phyloP scores from a whole-genome alignment of 169 alveolate species.

The Cryptosporidium sp. region DNA sequence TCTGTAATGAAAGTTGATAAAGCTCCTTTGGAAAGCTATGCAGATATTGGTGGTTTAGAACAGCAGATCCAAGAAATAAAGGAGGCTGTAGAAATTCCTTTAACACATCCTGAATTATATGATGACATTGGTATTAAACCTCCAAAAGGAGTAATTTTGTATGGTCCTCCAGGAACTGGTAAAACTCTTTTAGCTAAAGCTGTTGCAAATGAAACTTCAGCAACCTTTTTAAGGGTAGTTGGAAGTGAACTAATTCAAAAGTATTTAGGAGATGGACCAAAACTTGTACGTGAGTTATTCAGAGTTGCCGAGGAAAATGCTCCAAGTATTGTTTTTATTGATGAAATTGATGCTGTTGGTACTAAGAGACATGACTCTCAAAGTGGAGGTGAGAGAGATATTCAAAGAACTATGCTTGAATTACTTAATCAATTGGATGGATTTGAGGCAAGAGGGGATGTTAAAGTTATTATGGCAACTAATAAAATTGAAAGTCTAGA shows the following conservation, averaged over 20 bases:
- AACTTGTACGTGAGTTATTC: constrained; percentile 98
- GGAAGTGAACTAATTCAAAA: constrained; percentile 99
- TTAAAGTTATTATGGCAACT: constrained; percentile 98
- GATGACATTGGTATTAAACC: constrained; percentile 99
- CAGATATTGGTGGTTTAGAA: constrained; percentile 99
- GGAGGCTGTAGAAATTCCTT: constrained; percentile 97
- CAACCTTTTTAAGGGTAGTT: constrained; percentile 98
- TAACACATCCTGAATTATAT: constrained; percentile 98
- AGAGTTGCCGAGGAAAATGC: constrained; percentile 99
- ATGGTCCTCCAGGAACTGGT: constrained; percentile 97
- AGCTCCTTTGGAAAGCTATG: constrained; percentile 99
- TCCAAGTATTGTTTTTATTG: constrained; percentile 99
- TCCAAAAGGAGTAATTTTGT: constrained; percentile 92
- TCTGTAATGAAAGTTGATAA: constrained; percentile 97
- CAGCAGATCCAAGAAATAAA: constrained; percentile 95
- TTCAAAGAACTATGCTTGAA: constrained; percentile 99
- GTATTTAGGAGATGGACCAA: constrained; percentile 99
- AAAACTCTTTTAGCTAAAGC: constrained; percentile 95
- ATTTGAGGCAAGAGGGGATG: constrained; percentile 98
- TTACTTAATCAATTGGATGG: constrained; percentile 99
- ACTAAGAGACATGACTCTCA: constrained; percentile 96
- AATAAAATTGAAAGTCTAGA: constrained; percentile 98
- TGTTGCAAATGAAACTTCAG: constrained; percentile 98
- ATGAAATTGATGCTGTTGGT: constrained; percentile 99
- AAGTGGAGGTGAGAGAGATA: constrained; percentile 99